These are phyloP conservation scores for Dictyostelium brefeldianum DNA, from an alignment of 78 protist species.

Conservation along the genomic window DNA sequence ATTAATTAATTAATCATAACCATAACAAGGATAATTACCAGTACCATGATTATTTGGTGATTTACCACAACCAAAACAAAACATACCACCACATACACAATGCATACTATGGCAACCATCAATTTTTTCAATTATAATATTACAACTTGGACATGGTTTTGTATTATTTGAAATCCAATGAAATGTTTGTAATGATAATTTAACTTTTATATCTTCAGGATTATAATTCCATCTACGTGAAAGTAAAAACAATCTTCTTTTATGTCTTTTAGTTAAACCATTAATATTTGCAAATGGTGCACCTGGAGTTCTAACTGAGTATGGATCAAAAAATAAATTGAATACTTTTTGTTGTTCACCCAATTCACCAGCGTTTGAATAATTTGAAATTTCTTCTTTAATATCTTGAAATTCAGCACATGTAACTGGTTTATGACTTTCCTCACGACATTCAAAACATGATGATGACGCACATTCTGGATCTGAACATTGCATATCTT, in stretches of 20 bases:
- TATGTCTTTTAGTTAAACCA: background rate
- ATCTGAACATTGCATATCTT: background rate
- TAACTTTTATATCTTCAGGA: background rate
- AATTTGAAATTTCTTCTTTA: background rate
- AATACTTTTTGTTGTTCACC: background rate
- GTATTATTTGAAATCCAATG: slow-evolving; percentile 13
- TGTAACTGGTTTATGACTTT: background rate
- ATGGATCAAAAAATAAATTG: background rate
- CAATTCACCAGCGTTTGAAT: background rate
- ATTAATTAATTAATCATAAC: background rate
- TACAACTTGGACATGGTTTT: slow-evolving; percentile 20
- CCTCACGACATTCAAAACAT: slow-evolving; percentile 58
- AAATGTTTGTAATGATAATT: background rate
- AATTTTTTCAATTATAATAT: slow-evolving; percentile 15
- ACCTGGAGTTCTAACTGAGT: no score
- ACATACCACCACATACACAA: slow-evolving; percentile 11
- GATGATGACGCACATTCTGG: background rate
- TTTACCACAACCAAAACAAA: slow-evolving; percentile 46
- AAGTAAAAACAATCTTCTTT: background rate
- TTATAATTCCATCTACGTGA: background rate
- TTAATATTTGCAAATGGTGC: no score
- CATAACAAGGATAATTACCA: background rate
- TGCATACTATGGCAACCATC: slow-evolving; percentile 41
- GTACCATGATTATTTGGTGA: background rate
- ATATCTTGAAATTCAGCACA: slow-evolving; percentile 13